Evolutionary conservation across 2,329 filamentous ascomycete genomes (phyloP).

Genomic region (Monilinia laxa): DNA sequence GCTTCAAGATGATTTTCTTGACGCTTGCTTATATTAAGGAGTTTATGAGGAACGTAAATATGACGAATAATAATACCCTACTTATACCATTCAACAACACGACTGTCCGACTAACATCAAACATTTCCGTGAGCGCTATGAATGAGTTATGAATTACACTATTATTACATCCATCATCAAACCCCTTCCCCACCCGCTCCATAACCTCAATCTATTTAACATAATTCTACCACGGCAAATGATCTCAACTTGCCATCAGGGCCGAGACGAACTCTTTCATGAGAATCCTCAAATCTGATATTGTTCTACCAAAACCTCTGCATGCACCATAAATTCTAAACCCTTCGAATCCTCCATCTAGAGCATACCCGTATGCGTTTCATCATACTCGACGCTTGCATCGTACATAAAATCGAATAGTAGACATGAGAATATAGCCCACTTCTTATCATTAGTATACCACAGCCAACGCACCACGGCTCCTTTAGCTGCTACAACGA

Average conservation of each 20-base stretch:
- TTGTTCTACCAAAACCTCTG: background rate
- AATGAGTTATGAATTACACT: too few species aligned
- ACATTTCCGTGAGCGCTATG: too few species aligned
- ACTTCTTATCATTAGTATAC: background rate
- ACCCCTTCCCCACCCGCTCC: background rate
- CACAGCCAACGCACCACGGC: background rate
- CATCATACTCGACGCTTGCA: too few species aligned
- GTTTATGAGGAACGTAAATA: background rate
- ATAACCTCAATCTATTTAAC: background rate
- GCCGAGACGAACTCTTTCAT: background rate
- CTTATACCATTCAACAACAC: background rate
- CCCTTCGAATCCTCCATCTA: background rate
- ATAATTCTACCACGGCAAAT: background rate
- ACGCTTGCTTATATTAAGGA: background rate
- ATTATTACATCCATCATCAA: background rate
- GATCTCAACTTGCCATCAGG: background rate
- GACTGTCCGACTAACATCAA: background rate
- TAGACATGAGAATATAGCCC: background rate
- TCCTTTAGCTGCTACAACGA: background rate
- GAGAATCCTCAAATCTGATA: background rate
- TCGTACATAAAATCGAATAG: background rate
- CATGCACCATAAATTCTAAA: background rate
- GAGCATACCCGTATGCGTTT: background rate
- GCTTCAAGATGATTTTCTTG: background rate
- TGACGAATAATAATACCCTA: constrained; percentile 6